These are phyloP conservation scores for Trichoderma brevicompactum DNA, from an alignment of 2,329 filamentous ascomycete genomes.

Conservation along the genomic window DNA sequence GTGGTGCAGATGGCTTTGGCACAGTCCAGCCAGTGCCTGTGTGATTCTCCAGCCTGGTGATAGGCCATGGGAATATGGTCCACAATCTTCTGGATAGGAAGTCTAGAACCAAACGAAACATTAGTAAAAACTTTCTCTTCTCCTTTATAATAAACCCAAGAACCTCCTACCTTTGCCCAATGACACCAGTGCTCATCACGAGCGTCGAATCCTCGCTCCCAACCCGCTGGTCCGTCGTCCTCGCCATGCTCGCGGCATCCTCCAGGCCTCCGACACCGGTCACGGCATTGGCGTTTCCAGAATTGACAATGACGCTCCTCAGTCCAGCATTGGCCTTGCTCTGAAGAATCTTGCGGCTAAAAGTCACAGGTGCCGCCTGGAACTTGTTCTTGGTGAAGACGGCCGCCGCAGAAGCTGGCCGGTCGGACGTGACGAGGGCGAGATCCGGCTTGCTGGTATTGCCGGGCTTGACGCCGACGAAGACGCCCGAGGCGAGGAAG, in stretches of 20 bases:
- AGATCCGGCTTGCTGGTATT: conserved; percentile 93
- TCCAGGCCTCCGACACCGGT: conserved; percentile 88
- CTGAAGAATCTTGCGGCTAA: conserved; percentile 74
- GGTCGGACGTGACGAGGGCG: conserved; percentile 83
- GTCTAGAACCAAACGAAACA: conserved; percentile 47
- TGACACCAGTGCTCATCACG: conserved; percentile 98
- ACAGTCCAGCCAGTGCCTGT: conserved; percentile 84
- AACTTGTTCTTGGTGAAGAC: conserved; percentile 99
- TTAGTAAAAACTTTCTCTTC: background rate
- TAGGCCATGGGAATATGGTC: conserved; percentile 79
- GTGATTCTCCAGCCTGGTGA: conserved; percentile 70
- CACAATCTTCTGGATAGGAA: conserved; percentile 91
- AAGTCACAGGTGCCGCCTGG: conserved; percentile 91
- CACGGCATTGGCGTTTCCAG: conserved; percentile 95
- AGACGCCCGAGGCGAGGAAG: conserved; percentile 82
- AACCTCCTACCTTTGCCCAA: conserved; percentile 75
- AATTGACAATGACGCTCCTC: conserved; percentile 86
- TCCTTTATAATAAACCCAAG: background rate
- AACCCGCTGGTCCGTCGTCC: conserved; percentile 69
- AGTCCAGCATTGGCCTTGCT: conserved; percentile 70
- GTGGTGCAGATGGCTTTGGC: conserved; percentile 96
- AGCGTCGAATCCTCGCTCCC: conserved; percentile 66
- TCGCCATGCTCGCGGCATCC: conserved; percentile 84
- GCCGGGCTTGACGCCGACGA: conserved; percentile 90
- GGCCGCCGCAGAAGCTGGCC: conserved; percentile 82